Evolutionary conservation across 2,329 filamentous ascomycete species (phyloP), one percentile per base, ranked within the genome.

Genomic region (Phialophora chinensis): DNA sequence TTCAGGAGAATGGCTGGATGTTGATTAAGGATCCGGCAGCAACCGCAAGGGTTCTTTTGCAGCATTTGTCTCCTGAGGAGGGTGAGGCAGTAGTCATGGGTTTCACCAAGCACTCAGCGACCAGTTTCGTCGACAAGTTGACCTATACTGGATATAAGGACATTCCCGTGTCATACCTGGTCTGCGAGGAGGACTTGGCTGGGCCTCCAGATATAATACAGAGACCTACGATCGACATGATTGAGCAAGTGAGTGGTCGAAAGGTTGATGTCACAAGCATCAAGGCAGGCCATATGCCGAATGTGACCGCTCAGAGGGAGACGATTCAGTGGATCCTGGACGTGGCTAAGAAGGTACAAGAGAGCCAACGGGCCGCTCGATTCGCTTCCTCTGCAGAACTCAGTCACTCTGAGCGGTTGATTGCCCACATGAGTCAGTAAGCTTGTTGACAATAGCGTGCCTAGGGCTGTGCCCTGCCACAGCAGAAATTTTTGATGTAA

Each of bases 111-210:
- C 77, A 79, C 56, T 76, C 74, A 1, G 67, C 69, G 11, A 49
- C 63, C 3, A 74, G 72, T 49, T 79, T 79, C 60, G 64, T 60
- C 1, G 70, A 73, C 17, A 61, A 65, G 29, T 53, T 78, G 17
- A 76, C 74, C 7, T 72, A 78, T 60, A 25, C 72, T 4, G 77
- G 74, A 0, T 78, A 77, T 66, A 75, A 73, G 61, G 71, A 77
- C 50, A 68, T 78, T 4, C 75, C 76, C 0, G 73, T 75, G 1
- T 77, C 75, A 3, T 79, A 75, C 64, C 70, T 79, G 5, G 29
- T 77, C 55, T 74, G 73, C 33, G 70, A 72, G 53, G 68, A 74
- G 4, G 77, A 79, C 59, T 50, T 52, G 35, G 70, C 71, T 23
- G 61, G 78, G 6, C 55, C 69, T 2, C 73, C 74, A 0, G 61